Base-by-base conservation (phyloP, 2,329 filamentous ascomycete species). In the Microcera coccophila region DNA sequence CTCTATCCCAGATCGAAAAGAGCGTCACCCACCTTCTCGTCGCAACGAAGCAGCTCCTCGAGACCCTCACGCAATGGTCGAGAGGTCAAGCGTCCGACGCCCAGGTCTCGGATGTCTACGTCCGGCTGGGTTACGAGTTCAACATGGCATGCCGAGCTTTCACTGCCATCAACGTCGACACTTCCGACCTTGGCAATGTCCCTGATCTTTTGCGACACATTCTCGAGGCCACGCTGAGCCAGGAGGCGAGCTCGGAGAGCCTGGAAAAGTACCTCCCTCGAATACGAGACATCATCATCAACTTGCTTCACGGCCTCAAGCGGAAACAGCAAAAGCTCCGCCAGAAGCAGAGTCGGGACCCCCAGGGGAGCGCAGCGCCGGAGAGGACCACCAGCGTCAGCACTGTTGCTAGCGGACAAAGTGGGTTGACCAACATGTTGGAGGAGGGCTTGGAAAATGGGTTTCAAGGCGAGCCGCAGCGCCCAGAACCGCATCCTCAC, bases 231-330 rank as follows among this genome's bases (percentile, higher is more conserved):
- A 98, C 93, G 2, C 76, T 98, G 26, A 97, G 91, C 65, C 93
- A 98, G 62, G 90, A 97, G 68, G 93, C 93, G 4, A 96, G 88
- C 55, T 84, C 90, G 38, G 85, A 94, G 62, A 96, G 90, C 65
- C 75, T 98, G 47, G 93, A 98, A 64, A 87, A 86, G 63, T 98
- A 95, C 64, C 73, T 98, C 22, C 93, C 93, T 1, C 82, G 87
- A 45, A 98, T 98, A 64, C 84, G 93, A 57, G 93, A 98, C 65
- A 98, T 98, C 59, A 98, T 98, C 62, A 97, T 98, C 66, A 96
- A 95, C 62, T 75, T 98, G 21, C 78, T 98, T 8, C 93, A 98
- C 63, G 93, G 93, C 3, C 70, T 98, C 50, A 98, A 98, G 72
- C 85, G 91, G 66, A 98, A 98, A 66, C 93, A 98, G 63, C 90